A percentile compares a stretch with the other conserved stretches of the same genome.
These are phyloP conservation scores for Halenospora varia DNA, from an alignment of 495 filamentous ascomycete species.

Conservation along the genomic window DNA sequence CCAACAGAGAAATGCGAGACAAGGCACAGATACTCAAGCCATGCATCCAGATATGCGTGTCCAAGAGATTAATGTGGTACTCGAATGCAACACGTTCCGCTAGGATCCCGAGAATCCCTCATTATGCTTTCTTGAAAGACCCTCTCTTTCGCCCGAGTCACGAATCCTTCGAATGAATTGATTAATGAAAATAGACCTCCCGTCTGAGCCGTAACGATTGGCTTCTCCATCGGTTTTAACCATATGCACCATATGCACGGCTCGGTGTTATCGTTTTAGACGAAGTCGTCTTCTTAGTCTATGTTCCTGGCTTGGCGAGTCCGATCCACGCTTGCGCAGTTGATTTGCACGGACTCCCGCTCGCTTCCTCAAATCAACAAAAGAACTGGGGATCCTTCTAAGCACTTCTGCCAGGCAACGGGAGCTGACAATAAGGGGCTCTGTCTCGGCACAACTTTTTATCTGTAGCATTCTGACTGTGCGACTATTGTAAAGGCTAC, in stretches of 20 bases:
- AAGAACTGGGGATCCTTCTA: neutral
- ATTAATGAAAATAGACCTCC: neutral
- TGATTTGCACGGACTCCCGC: neutral
- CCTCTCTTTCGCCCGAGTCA: neutral
- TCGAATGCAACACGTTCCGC: neutral
- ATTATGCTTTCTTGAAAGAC: neutral
- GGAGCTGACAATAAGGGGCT: neutral
- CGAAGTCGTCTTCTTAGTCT: neutral
- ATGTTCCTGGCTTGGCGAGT: neutral
- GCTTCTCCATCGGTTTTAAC: neutral
- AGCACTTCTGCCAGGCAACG: neutral
- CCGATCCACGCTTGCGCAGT: neutral
- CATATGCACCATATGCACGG: neutral
- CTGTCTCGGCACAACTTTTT: too few relatives aligned
- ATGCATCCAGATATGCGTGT: neutral
- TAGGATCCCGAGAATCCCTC: neutral
- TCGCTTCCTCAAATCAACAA: neutral
- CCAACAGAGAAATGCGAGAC: neutral
- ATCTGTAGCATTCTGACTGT: too few relatives aligned
- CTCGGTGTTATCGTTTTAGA: neutral
- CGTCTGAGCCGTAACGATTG: neutral
- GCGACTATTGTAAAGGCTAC: too few relatives aligned
- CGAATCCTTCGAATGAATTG: neutral
- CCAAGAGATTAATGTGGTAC: neutral
- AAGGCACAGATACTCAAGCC: neutral